Percentiles rank a stretch among this genome's conserved stretches.
Evolutionary conservation across 2,329 filamentous ascomycete species (phyloP).

Genomic region (Venturia asperata): DNA sequence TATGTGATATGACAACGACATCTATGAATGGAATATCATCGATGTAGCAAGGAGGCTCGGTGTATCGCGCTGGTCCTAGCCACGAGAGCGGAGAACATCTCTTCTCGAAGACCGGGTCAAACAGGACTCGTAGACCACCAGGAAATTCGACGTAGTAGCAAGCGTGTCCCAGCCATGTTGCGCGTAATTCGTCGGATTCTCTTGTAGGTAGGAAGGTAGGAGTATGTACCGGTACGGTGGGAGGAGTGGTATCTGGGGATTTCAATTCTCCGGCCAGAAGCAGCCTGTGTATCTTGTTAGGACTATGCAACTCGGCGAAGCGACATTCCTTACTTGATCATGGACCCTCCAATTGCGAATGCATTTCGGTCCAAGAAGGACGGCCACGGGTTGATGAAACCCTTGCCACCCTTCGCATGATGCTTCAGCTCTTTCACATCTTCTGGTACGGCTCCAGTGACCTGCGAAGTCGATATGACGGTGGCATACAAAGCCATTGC

Average conservation of each 20-base stretch:
- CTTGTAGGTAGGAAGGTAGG: conserved; percentile 61
- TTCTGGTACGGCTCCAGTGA: conserved; percentile 36
- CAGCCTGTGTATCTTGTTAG: conserved; percentile 30
- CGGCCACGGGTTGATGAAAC: conserved; percentile 52
- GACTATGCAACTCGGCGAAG: not conserved
- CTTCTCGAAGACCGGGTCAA: conserved; percentile 88
- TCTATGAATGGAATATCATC: conserved; percentile 71
- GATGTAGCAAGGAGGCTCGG: conserved; percentile 66
- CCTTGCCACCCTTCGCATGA: conserved; percentile 47
- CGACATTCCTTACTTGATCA: conserved; percentile 32
- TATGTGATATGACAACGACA: conserved; percentile 73
- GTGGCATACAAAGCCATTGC: conserved; percentile 35
- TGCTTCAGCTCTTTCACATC: conserved; percentile 42
- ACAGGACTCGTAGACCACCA: conserved; percentile 75
- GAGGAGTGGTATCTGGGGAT: conserved; percentile 55
- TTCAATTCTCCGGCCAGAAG: conserved; percentile 45
- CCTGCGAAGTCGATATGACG: conserved; percentile 33
- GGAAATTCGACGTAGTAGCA: conserved; percentile 92
- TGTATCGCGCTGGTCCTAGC: conserved; percentile 69
- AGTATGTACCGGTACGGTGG: conserved; percentile 58
- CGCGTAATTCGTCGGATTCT: conserved; percentile 56
- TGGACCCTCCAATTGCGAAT: conserved; percentile 30
- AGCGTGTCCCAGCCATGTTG: conserved; percentile 92
- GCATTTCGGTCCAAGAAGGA: conserved; percentile 39
- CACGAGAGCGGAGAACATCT: conserved; percentile 71